phyloP scores from a whole-genome alignment of 1,284 basidiomycete species.

The Porodaedalea pini region DNA sequence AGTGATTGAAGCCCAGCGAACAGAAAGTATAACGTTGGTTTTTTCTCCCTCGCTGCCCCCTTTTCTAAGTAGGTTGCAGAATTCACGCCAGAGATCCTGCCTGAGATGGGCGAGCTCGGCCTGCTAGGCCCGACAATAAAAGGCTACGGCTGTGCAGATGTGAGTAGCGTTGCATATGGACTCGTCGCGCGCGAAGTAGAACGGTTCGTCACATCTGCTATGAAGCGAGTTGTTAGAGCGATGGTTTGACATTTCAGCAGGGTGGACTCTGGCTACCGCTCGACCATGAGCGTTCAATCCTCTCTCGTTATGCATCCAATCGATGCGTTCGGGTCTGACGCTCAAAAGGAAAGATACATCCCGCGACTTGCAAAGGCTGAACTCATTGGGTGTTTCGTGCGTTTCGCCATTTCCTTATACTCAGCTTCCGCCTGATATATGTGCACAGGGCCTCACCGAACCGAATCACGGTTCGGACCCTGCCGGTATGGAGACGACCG shows the following conservation, averaged over 20 bases:
- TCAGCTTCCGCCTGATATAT: background rate
- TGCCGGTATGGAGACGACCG: constrained; percentile 90
- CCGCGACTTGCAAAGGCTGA: constrained; percentile 78
- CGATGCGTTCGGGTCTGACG: constrained; percentile 85
- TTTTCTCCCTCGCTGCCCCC: background rate
- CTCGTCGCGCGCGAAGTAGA: constrained; percentile 93
- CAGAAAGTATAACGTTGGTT: constrained; percentile 57
- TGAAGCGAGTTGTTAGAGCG: background rate
- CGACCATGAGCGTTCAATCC: constrained; percentile 94
- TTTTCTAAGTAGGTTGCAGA: constrained; percentile 39
- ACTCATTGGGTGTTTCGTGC: constrained; percentile 87
- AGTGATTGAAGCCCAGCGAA: constrained; percentile 83
- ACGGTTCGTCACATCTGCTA: constrained; percentile 47
- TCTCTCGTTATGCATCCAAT: constrained; percentile 99
- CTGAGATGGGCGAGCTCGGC: constrained; percentile 90
- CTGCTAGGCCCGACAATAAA: constrained; percentile 88
- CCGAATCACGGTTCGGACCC: constrained; percentile 97
- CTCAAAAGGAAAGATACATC: constrained; percentile 89
- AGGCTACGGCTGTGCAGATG: constrained; percentile 95
- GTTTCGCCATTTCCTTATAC: constrained; percentile 30
- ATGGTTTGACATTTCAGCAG: constrained; percentile 35
- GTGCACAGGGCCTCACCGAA: constrained; percentile 83
- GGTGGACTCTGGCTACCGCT: constrained; percentile 94
- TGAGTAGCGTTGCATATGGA: constrained; percentile 88
- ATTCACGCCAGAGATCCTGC: constrained; percentile 76